Percentiles rank a stretch among this genome's conserved stretches.
phyloP scores from a whole-genome alignment of 345 rosid genomes.

The Populus euphratica region DNA sequence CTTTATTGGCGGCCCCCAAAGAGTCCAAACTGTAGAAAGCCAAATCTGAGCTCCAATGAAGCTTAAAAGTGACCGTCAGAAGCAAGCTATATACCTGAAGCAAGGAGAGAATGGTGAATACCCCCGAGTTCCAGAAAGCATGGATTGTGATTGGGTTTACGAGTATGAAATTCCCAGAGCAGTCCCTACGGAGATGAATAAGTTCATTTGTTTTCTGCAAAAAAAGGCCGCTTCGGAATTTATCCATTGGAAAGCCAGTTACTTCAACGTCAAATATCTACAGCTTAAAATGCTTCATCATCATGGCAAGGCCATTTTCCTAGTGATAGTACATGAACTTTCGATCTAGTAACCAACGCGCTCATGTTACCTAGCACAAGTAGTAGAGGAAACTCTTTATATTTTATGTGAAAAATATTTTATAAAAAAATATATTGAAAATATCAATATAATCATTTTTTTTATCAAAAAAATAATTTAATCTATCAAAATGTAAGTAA shows the following conservation, averaged over 20 bases:
- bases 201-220: not conserved
- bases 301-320: not conserved
- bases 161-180: constrained; percentile 76
- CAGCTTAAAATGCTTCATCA: not conserved
- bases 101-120: constrained; percentile 71
- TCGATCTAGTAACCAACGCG: not conserved
- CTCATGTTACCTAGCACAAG: constrained; percentile 1
- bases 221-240: not conserved
- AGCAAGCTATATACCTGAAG: constrained; percentile 56
- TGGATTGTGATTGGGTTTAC: constrained; percentile 78
- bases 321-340: not conserved
- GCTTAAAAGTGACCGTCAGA: not conserved
- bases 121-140: constrained; percentile 86
- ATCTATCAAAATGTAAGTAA: no score
- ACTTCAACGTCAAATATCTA: not conserved
- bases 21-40: constrained; percentile 2
- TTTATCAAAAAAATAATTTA: no score
- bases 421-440: no score
- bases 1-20: not conserved
- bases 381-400: no score
- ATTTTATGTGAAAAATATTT: no score
- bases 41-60: not conserved
- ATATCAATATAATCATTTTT: no score
- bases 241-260: not conserved
- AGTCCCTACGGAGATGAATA: constrained; percentile 37